Percentiles rank a stretch among this genome's conserved stretches.
Evolutionary conservation across 1,284 basidiomycete species (phyloP).

Genomic region (Peniophora sp.): DNA sequence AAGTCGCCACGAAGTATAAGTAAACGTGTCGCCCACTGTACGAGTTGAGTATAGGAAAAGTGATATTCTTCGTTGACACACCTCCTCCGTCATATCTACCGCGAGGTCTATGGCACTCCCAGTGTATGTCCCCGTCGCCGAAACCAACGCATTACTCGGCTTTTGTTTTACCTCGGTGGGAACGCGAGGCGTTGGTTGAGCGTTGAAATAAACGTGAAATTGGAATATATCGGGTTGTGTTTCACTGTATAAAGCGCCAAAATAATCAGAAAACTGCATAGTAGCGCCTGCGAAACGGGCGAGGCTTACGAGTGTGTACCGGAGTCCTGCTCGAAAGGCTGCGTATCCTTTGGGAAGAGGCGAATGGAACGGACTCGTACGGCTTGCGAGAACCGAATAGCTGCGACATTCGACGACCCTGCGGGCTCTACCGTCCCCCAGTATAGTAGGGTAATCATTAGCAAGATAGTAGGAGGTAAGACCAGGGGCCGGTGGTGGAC

Average conservation of each 20-base stretch:
- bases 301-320: conserved; percentile 56
- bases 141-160: conserved; percentile 62
- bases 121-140: conserved; percentile 61
- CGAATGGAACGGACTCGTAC: conserved; percentile 55
- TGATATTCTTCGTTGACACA: conserved; percentile 19
- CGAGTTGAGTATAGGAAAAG: conserved; percentile 6
- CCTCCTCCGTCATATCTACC: conserved; percentile 65
- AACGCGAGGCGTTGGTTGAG: conserved; percentile 33
- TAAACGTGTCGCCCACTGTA: conserved; percentile 65
- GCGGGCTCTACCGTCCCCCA: conserved; percentile 61
- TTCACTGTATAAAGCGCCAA: conserved; percentile 37
- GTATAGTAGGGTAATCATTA: conserved; percentile 43
- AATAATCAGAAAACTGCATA: too few relatives aligned
- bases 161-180: conserved; percentile 50
- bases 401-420: conserved; percentile 49
- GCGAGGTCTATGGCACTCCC: conserved; percentile 59
- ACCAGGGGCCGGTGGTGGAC: neutral
- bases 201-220: conserved; percentile 68
- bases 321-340: conserved; percentile 51
- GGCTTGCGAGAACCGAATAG: conserved; percentile 55
- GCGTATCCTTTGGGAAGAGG: conserved; percentile 52
- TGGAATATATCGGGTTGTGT: conserved; percentile 69
- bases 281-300: too few relatives aligned
- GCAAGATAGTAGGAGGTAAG: neutral
- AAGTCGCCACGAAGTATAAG: conserved; percentile 73